Evolutionary conservation across 1,139 yeast species (phyloP), one percentile per base, ranked within the genome.

Genomic region (Pichia sp.): DNA sequence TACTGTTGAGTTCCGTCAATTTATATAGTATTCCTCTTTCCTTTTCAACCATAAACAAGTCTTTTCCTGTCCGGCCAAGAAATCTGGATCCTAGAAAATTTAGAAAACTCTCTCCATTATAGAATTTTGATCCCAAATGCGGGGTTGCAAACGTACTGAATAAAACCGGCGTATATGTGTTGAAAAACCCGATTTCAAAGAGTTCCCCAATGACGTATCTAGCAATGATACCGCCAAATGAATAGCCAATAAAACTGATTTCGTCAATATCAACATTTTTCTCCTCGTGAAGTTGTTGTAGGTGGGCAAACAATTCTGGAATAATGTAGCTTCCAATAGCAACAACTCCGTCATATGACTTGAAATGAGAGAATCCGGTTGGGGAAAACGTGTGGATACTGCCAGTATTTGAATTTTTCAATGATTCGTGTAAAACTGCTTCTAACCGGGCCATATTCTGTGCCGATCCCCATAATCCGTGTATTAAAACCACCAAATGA

Each of bases 71-170:
- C 45, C 73, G 69, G 0, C 96, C 96, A 31, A 87, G 67, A 3
- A 85, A 56, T 49, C 71, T 71, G 1, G 77, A 68, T 0, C 95
- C 95, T 26, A 82, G 44, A 9, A 64, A 55, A 55, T 84, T 85
- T 44, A 85, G 66, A 1, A 75, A 43, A 16, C 23, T 34, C 8
- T 44, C 42, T 9, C 68, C 62, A 3, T 49, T 49, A 55, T 68
- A 73, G 54, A 75, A 76, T 39, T 71, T 72, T 10, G 84, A 73
- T 0, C 96, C 96, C 6, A 86, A 67, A 64, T 90, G 97, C 1
- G 97, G 97, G 2, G 95, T 81, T 2, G 97, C 97, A 67, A 88
- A 83, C 0, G 95, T 85, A 16, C 88, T 72, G 58, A 82, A 83
- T 43, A 78, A 66, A 2, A 75, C 65, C 0, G 95, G 95, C 52